Conservation (phyloP, 306 rosid species). For the apple (Malus domestica) region DNA sequence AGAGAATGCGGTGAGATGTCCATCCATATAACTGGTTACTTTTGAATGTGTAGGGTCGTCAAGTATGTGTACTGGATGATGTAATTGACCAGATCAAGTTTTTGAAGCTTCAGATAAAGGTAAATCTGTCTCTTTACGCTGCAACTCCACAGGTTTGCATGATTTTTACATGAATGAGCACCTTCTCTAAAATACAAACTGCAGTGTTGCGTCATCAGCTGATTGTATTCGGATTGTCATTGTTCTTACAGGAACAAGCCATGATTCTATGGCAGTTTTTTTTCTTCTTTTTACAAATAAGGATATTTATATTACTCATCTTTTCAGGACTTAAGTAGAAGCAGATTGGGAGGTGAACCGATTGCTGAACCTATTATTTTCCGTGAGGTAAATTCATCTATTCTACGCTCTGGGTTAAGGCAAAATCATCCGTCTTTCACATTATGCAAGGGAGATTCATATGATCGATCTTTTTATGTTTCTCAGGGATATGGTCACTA, state of each 20-base stretch:
- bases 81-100: constrained; percentile 75
- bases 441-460: neutral
- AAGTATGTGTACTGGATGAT: constrained; percentile 57
- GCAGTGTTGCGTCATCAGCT: neutral
- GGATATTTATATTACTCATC: neutral
- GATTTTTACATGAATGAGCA: neutral
- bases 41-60: constrained; percentile 55
- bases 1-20: neutral
- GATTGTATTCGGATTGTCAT: neutral
- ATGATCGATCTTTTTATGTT: neutral
- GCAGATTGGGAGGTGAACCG: constrained; percentile 52
- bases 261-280: neutral
- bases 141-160: neutral
- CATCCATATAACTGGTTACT: neutral
- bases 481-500: constrained; percentile 86
- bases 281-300: neutral
- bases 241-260: neutral
- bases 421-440: neutral
- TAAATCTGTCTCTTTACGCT: constrained; percentile 12
- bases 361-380: constrained; percentile 50
- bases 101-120: constrained; percentile 81
- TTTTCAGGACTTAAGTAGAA: constrained; percentile 64
- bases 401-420: neutral
- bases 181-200: neutral
- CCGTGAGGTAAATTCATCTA: constrained; percentile 51